Base-by-base conservation (phyloP, 148 eudicot genomes). In the Rhododendron henanense region DNA sequence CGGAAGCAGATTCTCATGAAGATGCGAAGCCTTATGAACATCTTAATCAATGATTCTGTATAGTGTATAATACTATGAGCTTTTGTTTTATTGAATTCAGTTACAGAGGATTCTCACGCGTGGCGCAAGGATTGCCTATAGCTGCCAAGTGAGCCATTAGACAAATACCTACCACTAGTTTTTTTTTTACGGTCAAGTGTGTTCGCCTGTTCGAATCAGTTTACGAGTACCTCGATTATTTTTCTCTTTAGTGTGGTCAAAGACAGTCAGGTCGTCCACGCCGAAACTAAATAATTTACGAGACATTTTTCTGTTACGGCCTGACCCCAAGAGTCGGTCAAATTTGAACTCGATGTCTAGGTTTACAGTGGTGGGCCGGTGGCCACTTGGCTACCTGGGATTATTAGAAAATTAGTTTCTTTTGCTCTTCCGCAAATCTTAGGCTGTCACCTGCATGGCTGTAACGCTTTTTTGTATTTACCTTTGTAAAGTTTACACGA, bases 401-500 rank as follows among this genome's bases (percentile, higher is more conserved):
- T 35, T 31, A 71, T 28, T 14, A 71, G 76, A 31, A 31, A 71
- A 71, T 1, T 65, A 10, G 13, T 69, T 71, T 71, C 0, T 31
- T 41, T 78, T 35, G 51, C 48, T 61, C 67, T 48, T 65, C 51
- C 10, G 41, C 78, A 86, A 79, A 86, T 78, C 79, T 53, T 86
- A 51, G 81, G 69, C 37, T 81, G 84, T 81, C 87, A 85, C 69
- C 84, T 81, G 87, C 87, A 86, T 81, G 71, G 84, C 84, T 48
- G 84, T 71, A 9, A 63, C 55, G 76, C 41, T 19, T 71, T 19
- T 71, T 59, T 59, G 4, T 65, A 45, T 19, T 4, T 51, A 28
- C 35, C 28, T 28, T 69, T 67, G 79, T 67, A n/a, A 53, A 55
- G 80, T 23, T 53, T 33, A 39, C 87, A 93, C 95, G 92, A 91